phyloP scores from a whole-genome alignment of 1,139 yeast species.

The Scheffersomyces cryptocercus region DNA sequence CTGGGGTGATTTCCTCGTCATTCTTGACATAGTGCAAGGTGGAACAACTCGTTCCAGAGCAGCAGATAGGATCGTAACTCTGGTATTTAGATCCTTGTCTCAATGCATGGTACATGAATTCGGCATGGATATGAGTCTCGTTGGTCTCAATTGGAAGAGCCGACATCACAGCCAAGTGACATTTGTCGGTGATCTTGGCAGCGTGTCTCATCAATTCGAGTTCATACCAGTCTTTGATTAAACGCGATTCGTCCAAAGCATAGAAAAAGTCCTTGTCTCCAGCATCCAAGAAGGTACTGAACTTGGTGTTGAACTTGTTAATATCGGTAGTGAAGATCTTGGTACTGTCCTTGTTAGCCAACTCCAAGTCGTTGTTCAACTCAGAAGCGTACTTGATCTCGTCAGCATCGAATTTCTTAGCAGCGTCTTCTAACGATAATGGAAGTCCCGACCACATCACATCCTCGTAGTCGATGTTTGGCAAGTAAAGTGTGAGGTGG shows the following conservation, averaged over 20 bases:
- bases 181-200: constrained; percentile 78
- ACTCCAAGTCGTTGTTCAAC: constrained; percentile 32
- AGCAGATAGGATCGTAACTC: constrained; percentile 94
- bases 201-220: constrained; percentile 76
- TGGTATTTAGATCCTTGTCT: constrained; percentile 90
- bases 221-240: constrained; percentile 83
- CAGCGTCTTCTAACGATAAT: constrained; percentile 64
- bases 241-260: constrained; percentile 84
- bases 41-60: constrained; percentile 90
- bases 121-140: constrained; percentile 94
- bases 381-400: constrained; percentile 64
- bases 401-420: constrained; percentile 71
- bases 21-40: constrained; percentile 89
- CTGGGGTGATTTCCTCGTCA: constrained; percentile 60
- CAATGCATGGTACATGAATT: constrained; percentile 87
- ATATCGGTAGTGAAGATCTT: constrained; percentile 44
- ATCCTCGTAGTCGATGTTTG: constrained; percentile 82
- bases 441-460: constrained; percentile 98
- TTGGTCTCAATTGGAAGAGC: constrained; percentile 84
- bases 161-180: constrained; percentile 90
- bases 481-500: constrained; percentile 70
- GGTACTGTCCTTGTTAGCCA: constrained; percentile 17
- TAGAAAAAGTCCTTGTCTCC: constrained; percentile 55
- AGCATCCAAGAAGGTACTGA: constrained; percentile 33
- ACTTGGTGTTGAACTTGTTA: constrained; percentile 35